Base-by-base conservation (phyloP, 495 filamentous ascomycete genomes). In the Hyaloscypha variabilis region DNA sequence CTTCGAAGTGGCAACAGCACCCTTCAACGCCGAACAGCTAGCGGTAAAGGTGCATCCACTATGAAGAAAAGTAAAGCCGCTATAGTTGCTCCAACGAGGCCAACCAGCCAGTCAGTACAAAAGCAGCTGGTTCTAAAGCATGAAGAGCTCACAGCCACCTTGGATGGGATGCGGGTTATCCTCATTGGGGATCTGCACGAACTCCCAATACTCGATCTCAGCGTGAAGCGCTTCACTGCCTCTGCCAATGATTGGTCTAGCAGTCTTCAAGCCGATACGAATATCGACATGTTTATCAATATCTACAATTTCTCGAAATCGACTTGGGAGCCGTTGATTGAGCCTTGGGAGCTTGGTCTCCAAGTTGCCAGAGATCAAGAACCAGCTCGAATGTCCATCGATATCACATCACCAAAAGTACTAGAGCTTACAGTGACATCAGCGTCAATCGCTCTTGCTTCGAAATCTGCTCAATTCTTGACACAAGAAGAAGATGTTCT, bases 251-350 rank as follows among this genome's bases (percentile, higher is more conserved):
- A 99, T 76, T 99, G 95, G 95, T 92, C 94, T 5, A 89, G 88
- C 21, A 89, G 88, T 13, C 82, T 98, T 77, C 92, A 86, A 69
- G 93, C 92, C 2, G 93, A 97, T 72, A 91, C 92, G 0, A 92
- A 81, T 36, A 88, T 98, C 60, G 92, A 98, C 69, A 93, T 92
- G 63, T 97, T 95, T 75, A 82, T 96, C 70, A 99, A 98, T 74
- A 88, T 98, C 58, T 98, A 96, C 81, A 99, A 98, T 75, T 99
- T 99, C 77, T 94, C 95, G 24, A 98, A 99, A 75, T 98, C 96
- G 1, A 91, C 93, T 10, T 99, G 95, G 95, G 95, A 98, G 75
- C 95, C 95, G 10, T 79, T 99, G 34, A 89, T 98, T 28, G 95
- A 99, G 75, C 95, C 96, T 34, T 99, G 95, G 95, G 88, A 95